A percentile compares a stretch with the other conserved stretches of the same genome.
Evolutionary conservation across 257 asterid genomes (phyloP).

Genomic region (Scutellaria minor): DNA sequence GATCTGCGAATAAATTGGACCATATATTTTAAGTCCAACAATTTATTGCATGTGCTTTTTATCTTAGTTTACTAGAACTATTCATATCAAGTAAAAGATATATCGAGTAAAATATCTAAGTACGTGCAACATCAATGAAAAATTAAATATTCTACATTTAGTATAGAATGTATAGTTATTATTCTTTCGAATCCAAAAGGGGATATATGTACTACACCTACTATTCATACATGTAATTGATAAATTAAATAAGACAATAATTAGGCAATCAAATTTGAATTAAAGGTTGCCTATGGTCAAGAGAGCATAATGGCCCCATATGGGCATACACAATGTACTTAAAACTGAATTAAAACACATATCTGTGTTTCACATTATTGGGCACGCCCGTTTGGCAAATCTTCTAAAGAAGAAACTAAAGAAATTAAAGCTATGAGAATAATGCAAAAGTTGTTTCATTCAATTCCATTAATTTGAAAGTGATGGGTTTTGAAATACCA

Average conservation of each 20-base stretch:
- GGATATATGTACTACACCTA: no score
- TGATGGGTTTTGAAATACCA: conserved; percentile 39
- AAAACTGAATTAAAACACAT: conserved; percentile 28
- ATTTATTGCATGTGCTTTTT: no score
- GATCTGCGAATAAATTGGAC: no score
- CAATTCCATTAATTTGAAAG: conserved; percentile 33
- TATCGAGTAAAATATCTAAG: no score
- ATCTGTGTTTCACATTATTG: conserved; percentile 40
- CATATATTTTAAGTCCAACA: no score
- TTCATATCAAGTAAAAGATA: no score
- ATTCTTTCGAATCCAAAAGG: no score
- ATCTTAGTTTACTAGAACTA: no score
- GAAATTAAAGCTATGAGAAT: conserved; percentile 36
- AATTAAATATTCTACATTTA: no score
- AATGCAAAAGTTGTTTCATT: conserved; percentile 33
- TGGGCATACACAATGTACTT: conserved; percentile 21
- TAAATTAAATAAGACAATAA: conserved; percentile 11
- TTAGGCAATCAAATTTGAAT: conserved; percentile 46
- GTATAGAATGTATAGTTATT: no score
- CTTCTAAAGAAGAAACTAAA: conserved; percentile 36
- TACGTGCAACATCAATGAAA: no score
- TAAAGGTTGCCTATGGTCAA: conserved; percentile 55
- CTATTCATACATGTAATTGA: background rate
- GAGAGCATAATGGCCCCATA: conserved; percentile 59
- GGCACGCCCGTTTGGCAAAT: conserved; percentile 50